Conservation (phyloP, 352 stramenopile genomes). For the Phytophthora tentaculata region DNA sequence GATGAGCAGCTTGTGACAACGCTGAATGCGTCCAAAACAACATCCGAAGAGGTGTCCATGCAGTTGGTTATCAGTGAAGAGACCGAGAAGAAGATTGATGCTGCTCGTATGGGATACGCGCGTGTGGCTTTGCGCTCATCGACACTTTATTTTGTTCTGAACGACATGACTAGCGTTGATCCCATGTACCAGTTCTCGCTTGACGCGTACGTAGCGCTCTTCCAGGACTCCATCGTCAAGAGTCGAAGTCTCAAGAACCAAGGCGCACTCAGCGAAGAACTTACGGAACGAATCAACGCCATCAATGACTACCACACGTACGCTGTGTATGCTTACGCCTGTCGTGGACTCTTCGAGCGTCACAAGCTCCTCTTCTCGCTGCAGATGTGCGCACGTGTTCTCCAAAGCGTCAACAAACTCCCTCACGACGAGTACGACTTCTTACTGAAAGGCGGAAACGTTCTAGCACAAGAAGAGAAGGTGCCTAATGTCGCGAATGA, state of each 20-base stretch:
- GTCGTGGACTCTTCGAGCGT: conserved; percentile 94
- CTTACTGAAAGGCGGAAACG: conserved; percentile 90
- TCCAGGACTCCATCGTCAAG: conserved; percentile 94
- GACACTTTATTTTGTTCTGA: conserved; percentile 96
- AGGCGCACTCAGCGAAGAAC: conserved; percentile 77
- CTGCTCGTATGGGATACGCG: conserved; percentile 93
- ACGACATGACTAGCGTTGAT: conserved; percentile 95
- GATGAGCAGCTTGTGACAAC: conserved; percentile 95
- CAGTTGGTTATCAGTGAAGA: conserved; percentile 94
- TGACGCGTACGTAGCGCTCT: conserved; percentile 94
- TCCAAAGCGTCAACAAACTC: conserved; percentile 93
- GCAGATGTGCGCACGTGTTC: conserved; percentile 93
- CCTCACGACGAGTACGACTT: conserved; percentile 95
- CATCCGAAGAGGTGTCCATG: conserved; percentile 93
- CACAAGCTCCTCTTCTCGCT: conserved; percentile 97
- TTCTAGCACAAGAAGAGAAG: conserved; percentile 65
- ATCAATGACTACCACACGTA: conserved; percentile 98
- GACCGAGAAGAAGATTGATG: conserved; percentile 96
- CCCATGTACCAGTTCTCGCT: conserved; percentile 98
- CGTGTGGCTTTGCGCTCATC: conserved; percentile 93
- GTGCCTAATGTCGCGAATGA: conserved; percentile 87
- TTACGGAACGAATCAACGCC: conserved; percentile 88
- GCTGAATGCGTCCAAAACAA: conserved; percentile 95
- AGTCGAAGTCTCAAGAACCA: conserved; percentile 85
- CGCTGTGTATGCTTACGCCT: conserved; percentile 95